Evolutionary conservation across 495 filamentous ascomycete genomes (phyloP), one percentile per base, ranked within the genome.

Genomic region (Trichoderma virens): DNA sequence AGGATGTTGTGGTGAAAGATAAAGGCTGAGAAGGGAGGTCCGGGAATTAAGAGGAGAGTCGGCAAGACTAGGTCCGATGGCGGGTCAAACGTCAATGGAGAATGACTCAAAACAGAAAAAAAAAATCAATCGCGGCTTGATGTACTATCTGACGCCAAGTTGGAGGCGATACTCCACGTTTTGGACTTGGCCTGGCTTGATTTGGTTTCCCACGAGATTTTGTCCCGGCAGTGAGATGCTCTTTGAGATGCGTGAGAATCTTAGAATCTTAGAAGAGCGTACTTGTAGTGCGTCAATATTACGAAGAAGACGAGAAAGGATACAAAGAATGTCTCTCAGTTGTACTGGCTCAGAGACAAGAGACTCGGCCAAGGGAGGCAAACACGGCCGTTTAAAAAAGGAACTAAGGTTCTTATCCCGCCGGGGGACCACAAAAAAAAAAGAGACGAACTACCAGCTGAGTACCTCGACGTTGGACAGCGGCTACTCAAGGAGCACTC

Each of bases 401-500:
- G 30, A 56, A 56, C n/a, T n/a, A 56, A 56, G 51, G 51, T 56
- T 27, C 51, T 56, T 56, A 56, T 56, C 51, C 51, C 51, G 51
- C 30, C 51, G 23, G 18, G 23, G 13, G 23, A 9, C 18, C 51
- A 5, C 8, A 14, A 56, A 28, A 31, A 2, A 20, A 3, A 9
- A 11, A 25, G 4, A 8, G 11, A 16, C 8, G 13, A 16, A 9
- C 23, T 13, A 30, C 7, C 14, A 56, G 25, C 30, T 11, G 39
- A 16, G 11, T 43, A n/a, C 11, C 39, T 43, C 16, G 18, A n/a
- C 4, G 39, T 14, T 47, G 20, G 43, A 56, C 51, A 28, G 51
- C 51, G 51, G 51, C 51, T 56, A 56, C 51, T 56, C 51, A 31
- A 56, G 51, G 51, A 56, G 51, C 18, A 56, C 23, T 56, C 25